These are phyloP conservation scores for Fusarium sp. DNA, from an alignment of 2,329 filamentous ascomycete genomes.

Conservation along the genomic window DNA sequence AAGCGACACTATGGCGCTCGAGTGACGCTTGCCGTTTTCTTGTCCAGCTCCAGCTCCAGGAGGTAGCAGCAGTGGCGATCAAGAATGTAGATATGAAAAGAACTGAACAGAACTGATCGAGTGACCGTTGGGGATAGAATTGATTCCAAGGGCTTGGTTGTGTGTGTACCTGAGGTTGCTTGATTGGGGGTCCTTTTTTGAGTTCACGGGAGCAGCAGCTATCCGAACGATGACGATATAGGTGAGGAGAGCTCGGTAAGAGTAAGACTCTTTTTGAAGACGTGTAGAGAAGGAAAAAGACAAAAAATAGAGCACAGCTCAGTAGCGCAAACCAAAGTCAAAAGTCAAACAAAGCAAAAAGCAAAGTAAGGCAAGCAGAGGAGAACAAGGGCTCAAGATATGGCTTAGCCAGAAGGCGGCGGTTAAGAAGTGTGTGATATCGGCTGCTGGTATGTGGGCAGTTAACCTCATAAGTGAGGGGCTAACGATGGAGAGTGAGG, in stretches of 20 bases:
- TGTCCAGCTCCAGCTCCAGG: background rate
- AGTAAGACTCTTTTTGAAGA: background rate
- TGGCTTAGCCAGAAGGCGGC: constrained; percentile 30
- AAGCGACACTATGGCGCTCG: constrained; percentile 32
- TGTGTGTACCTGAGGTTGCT: constrained; percentile 36
- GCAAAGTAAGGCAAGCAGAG: background rate
- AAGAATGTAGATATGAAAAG: background rate
- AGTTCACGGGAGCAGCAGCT: constrained; percentile 22
- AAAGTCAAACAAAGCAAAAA: background rate
- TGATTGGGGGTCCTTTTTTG: constrained; percentile 10
- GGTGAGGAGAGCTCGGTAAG: constrained; percentile 13
- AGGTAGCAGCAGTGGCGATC: background rate
- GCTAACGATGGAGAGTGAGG: constrained; percentile 38
- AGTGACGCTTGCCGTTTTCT: constrained; percentile 25
- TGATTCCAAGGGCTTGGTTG: constrained; percentile 27
- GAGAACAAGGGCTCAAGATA: constrained; percentile 19
- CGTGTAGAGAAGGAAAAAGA: background rate
- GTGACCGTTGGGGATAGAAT: constrained; percentile 12
- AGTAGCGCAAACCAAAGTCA: background rate
- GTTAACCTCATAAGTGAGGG: constrained; percentile 45
- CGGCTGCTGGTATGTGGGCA: constrained; percentile 41
- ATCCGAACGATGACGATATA: constrained; percentile 25
- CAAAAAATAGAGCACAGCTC: background rate
- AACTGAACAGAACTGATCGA: constrained; percentile 19
- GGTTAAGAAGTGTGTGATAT: constrained; percentile 42